phyloP scores from a whole-genome alignment of 495 filamentous ascomycete genomes.

The Glutinoglossum americanum region DNA sequence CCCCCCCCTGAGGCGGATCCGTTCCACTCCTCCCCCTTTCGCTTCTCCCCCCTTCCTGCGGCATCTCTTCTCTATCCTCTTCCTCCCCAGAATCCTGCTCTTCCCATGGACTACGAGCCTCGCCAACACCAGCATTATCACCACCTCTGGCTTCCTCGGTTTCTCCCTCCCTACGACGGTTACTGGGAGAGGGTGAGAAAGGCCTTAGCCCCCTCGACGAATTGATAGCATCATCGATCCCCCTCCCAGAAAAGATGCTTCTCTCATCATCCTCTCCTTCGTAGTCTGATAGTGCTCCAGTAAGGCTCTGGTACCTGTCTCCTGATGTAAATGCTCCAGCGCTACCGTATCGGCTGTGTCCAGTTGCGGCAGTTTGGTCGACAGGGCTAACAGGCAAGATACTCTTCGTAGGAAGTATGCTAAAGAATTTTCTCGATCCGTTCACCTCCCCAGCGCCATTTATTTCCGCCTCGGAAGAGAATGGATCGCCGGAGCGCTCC shows the following conservation, averaged over 20 bases:
- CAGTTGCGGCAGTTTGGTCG: constrained; percentile 7
- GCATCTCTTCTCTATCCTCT: background rate
- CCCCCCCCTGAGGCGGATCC: background rate
- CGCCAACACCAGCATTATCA: background rate
- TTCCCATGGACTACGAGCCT: background rate
- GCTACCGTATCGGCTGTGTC: constrained; percentile 21
- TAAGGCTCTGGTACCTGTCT: constrained; percentile 27
- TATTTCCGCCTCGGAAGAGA: constrained; percentile 20
- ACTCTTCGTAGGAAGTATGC: constrained; percentile 30
- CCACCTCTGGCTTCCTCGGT: background rate
- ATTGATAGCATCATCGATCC: constrained; percentile 19
- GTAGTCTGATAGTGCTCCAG: constrained; percentile 13
- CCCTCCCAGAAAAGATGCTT: constrained; percentile 25
- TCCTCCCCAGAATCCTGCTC: background rate
- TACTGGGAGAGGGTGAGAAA: constrained; percentile 30
- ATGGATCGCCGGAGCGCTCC: constrained; percentile 36
- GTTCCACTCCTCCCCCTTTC: background rate
- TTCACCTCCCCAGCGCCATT: constrained; percentile 13
- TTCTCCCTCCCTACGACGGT: constrained; percentile 8
- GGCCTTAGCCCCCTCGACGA: constrained; percentile 25
- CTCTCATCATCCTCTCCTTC: constrained; percentile 16
- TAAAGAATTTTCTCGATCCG: constrained; percentile 29
- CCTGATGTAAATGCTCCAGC: constrained; percentile 21
- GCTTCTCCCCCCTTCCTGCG: background rate
- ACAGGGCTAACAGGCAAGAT: constrained; percentile 23